Percentiles rank a stretch among this genome's conserved stretches.
These are phyloP conservation scores for Verticillium alfalfae DNA, from an alignment of 2,329 filamentous ascomycete species.

Conservation along the genomic window DNA sequence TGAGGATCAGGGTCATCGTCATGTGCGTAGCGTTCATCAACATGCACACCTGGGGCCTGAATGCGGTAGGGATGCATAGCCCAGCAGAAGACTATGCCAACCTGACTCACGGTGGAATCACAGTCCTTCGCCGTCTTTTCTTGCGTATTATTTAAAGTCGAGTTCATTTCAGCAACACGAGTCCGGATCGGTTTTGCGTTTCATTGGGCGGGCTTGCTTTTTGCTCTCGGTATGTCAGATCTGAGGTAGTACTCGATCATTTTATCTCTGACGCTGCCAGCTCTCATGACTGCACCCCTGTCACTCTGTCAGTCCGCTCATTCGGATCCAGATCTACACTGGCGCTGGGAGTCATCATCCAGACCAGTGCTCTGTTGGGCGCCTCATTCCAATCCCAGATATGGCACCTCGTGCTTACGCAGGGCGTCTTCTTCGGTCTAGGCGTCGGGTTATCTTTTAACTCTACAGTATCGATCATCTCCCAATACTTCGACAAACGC, in stretches of 20 bases:
- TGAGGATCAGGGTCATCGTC: constrained; percentile 41
- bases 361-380: constrained; percentile 59
- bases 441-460: constrained; percentile 76
- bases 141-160: constrained; percentile 51
- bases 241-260: background rate
- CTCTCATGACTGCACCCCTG: constrained; percentile 62
- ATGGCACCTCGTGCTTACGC: constrained; percentile 72
- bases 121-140: constrained; percentile 54
- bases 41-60: constrained; percentile 71
- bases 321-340: constrained; percentile 62
- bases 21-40: constrained; percentile 52
- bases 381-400: constrained; percentile 64
- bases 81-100: background rate
- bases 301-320: constrained; percentile 53
- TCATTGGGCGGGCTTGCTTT: constrained; percentile 70
- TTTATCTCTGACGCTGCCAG: constrained; percentile 26
- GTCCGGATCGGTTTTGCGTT: constrained; percentile 65
- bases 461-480: constrained; percentile 58
- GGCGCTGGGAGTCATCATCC: constrained; percentile 57
- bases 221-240: constrained; percentile 40
- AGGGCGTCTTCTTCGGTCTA: constrained; percentile 71
- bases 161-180: constrained; percentile 61
- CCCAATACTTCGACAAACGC: constrained; percentile 68
- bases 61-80: constrained; percentile 42
- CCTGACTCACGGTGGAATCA: background rate